Evolutionary conservation across 257 asterid genomes (phyloP).

Genomic region (Petrea volubilis): DNA sequence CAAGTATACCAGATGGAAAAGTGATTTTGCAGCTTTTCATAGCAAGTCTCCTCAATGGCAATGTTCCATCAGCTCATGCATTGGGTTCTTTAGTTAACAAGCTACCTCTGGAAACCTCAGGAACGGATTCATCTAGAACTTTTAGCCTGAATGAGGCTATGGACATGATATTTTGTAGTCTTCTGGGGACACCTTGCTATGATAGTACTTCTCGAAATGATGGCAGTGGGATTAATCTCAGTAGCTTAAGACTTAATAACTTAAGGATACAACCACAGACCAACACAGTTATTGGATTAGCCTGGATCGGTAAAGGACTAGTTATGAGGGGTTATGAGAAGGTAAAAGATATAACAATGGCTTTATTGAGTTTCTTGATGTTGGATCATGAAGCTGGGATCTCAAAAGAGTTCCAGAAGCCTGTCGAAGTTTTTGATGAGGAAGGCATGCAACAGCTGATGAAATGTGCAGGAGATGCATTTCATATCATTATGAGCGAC

Average conservation of each 20-base stretch:
- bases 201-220: conserved; percentile 29
- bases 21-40: conserved; percentile 58
- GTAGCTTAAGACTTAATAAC: conserved; percentile 41
- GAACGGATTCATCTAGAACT: conserved; percentile 31
- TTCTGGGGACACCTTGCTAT: conserved; percentile 37
- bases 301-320: conserved; percentile 97
- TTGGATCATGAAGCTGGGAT: conserved; percentile 38
- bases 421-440: conserved; percentile 35
- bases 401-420: conserved; percentile 32
- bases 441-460: conserved; percentile 50
- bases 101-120: conserved; percentile 56
- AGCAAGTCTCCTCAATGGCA: conserved; percentile 59
- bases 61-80: conserved; percentile 90
- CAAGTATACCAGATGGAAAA: conserved; percentile 57
- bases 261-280: conserved; percentile 33
- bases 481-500: conserved; percentile 81
- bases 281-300: conserved; percentile 66
- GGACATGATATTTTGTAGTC: conserved; percentile 47
- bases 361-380: conserved; percentile 60
- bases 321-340: conserved; percentile 94
- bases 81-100: conserved; percentile 95
- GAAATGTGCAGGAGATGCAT: conserved; percentile 85
- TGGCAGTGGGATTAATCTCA: conserved; percentile 39
- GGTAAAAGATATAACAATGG: conserved; percentile 67
- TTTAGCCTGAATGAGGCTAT: conserved; percentile 61